These are phyloP conservation scores for Melampsora larici-populina DNA, from an alignment of 1,284 basidiomycete genomes.

Conservation along the genomic window DNA sequence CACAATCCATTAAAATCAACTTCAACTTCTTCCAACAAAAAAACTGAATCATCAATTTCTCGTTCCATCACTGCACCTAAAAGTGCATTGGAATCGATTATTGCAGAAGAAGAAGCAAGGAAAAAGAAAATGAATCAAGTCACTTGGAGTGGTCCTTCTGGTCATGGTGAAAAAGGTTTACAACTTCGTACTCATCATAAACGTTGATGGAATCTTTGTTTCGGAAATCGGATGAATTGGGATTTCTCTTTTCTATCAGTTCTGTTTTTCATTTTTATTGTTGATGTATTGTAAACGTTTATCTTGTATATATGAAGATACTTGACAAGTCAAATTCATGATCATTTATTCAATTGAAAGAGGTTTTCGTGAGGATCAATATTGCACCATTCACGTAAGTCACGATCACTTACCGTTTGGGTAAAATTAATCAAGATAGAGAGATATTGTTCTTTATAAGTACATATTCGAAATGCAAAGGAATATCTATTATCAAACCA, in stretches of 20 bases:
- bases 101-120: constrained; percentile 41
- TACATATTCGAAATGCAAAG: too few relatives aligned
- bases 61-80: constrained; percentile 11
- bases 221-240: too few relatives aligned
- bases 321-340: neutral
- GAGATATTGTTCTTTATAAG: too few relatives aligned
- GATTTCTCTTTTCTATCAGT: neutral
- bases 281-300: neutral
- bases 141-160: constrained; percentile 37
- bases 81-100: constrained; percentile 38
- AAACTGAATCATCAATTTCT: neutral
- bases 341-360: too few relatives aligned
- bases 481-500: too few relatives aligned
- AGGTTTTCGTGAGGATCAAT: too few relatives aligned
- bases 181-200: constrained; percentile 4
- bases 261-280: neutral
- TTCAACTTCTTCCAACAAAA: constrained; percentile 13
- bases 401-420: too few relatives aligned
- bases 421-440: too few relatives aligned
- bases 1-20: constrained; percentile 33
- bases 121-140: constrained; percentile 25
- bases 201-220: neutral
- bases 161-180: constrained; percentile 32
- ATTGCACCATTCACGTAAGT: too few relatives aligned
- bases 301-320: neutral